These are phyloP conservation scores for Musa acuminata DNA, from an alignment of 176 grass and related monocot species.

Conservation along the genomic window DNA sequence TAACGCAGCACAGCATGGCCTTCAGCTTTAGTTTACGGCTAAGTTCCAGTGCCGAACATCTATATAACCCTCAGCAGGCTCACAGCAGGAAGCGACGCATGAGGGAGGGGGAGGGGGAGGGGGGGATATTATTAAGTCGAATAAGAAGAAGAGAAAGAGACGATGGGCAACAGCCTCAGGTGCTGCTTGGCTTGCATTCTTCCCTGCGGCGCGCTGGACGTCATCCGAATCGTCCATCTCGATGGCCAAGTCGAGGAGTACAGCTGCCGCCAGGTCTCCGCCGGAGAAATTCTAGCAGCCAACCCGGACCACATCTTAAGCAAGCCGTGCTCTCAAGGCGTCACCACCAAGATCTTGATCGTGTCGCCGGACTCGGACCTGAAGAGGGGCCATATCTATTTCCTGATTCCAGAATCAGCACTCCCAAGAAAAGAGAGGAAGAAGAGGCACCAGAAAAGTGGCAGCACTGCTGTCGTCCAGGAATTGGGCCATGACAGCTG, in stretches of 20 bases:
- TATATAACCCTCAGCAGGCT: too few relatives aligned
- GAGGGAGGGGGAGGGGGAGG: too few relatives aligned
- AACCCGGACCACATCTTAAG: constrained; percentile 79
- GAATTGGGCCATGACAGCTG: constrained; percentile 45
- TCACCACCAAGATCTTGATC: constrained; percentile 60
- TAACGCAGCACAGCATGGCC: too few relatives aligned
- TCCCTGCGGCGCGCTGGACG: constrained; percentile 83
- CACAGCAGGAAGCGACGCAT: too few relatives aligned
- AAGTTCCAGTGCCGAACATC: too few relatives aligned
- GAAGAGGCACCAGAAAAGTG: constrained; percentile 17
- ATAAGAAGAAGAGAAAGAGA: constrained; percentile 11
- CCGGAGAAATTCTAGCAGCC: constrained; percentile 45
- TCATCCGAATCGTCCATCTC: constrained; percentile 77
- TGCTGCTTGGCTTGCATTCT: constrained; percentile 81
- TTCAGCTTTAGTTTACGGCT: too few relatives aligned
- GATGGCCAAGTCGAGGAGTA: constrained; percentile 79
- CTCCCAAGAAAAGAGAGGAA: constrained; percentile 27
- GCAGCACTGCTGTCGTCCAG: constrained; percentile 11
- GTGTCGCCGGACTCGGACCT: constrained; percentile 71
- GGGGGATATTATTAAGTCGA: too few relatives aligned
- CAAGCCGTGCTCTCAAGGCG: constrained; percentile 52
- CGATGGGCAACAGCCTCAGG: constrained; percentile 86
- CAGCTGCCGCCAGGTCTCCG: constrained; percentile 39
- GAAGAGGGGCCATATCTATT: constrained; percentile 84
- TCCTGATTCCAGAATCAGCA: constrained; percentile 66